Evolutionary conservation across 495 filamentous ascomycete species (phyloP).

Genomic region (Xylaria curta): DNA sequence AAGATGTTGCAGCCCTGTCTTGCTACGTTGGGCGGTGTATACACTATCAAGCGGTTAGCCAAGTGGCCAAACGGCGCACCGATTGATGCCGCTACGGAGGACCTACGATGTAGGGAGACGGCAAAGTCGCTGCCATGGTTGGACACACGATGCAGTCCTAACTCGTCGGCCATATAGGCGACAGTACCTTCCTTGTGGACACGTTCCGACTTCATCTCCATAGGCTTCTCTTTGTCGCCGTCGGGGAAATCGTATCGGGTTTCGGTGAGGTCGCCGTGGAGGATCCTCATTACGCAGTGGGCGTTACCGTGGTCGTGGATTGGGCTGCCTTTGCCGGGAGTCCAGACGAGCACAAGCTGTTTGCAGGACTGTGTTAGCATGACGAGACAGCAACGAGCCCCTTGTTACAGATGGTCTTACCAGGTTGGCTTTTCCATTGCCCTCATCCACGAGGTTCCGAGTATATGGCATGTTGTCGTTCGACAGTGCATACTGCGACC

Average conservation of each 20-base stretch:
- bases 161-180: constrained; percentile 84
- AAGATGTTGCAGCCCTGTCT: constrained; percentile 76
- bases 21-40: constrained; percentile 88
- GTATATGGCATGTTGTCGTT: constrained; percentile 76
- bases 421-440: constrained; percentile 90
- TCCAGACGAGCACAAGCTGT: constrained; percentile 91
- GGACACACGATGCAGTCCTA: constrained; percentile 82
- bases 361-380: constrained; percentile 14
- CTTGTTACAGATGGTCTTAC: constrained; percentile 51
- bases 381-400: background rate
- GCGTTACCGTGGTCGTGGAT: constrained; percentile 91
- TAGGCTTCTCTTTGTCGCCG: constrained; percentile 55
- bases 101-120: constrained; percentile 83
- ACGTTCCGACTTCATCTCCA: constrained; percentile 59
- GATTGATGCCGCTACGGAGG: constrained; percentile 17
- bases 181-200: constrained; percentile 68
- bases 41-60: constrained; percentile 61
- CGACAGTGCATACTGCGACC: constrained; percentile 72
- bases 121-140: constrained; percentile 79
- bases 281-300: constrained; percentile 75
- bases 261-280: constrained; percentile 79
- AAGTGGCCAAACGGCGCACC: constrained; percentile 26
- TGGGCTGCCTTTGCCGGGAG: constrained; percentile 79
- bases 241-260: constrained; percentile 80
- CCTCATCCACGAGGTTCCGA: constrained; percentile 85